Evolutionary conservation across 768 basidiomycete species (phyloP).

Genomic region (Amanita pallidorosea): DNA sequence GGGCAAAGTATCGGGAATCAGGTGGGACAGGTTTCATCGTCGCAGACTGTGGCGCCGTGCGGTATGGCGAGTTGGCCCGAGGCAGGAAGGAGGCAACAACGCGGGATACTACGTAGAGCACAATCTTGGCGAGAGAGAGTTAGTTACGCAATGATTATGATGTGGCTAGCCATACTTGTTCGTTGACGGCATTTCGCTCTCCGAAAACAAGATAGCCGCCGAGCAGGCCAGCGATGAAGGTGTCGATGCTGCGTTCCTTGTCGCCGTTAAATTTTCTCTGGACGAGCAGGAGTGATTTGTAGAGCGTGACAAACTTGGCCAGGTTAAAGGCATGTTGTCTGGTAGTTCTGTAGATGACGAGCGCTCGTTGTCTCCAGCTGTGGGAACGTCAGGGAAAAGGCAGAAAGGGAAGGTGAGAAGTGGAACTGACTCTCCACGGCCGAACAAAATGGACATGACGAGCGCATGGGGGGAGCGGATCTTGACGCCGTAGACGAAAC

Average conservation of each 20-base stretch:
- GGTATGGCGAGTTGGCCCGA: constrained; percentile 50
- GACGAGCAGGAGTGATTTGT: constrained; percentile 77
- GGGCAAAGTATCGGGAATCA: constrained; percentile 71
- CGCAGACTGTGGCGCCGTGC: constrained; percentile 29
- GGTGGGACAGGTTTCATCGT: constrained; percentile 70
- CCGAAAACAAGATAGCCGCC: constrained; percentile 90
- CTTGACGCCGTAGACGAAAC: constrained; percentile 84
- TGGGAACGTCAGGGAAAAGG: constrained; percentile 5
- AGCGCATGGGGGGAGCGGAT: constrained; percentile 93
- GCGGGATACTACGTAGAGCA: constrained; percentile 90
- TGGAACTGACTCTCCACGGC: constrained; percentile 72
- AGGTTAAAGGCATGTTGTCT: constrained; percentile 87
- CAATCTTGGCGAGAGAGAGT: constrained; percentile 48
- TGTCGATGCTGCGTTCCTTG: constrained; percentile 72
- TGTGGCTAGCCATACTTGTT: constrained; percentile 52
- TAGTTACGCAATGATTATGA: constrained; percentile 3
- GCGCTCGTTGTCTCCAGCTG: constrained; percentile 65
- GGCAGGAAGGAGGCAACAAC: constrained; percentile 89
- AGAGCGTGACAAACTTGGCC: constrained; percentile 87
- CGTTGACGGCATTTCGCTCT: constrained; percentile 78
- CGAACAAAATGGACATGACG: constrained; percentile 92
- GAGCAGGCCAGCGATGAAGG: constrained; percentile 86
- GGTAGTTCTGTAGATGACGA: constrained; percentile 71
- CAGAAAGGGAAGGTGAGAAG: constrained; percentile 3
- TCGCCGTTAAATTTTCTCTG: constrained; percentile 77